Evolutionary conservation across 2,329 filamentous ascomycete genomes (phyloP), one percentile per base, ranked within the genome.

Genomic region (Neonectria coccinea): DNA sequence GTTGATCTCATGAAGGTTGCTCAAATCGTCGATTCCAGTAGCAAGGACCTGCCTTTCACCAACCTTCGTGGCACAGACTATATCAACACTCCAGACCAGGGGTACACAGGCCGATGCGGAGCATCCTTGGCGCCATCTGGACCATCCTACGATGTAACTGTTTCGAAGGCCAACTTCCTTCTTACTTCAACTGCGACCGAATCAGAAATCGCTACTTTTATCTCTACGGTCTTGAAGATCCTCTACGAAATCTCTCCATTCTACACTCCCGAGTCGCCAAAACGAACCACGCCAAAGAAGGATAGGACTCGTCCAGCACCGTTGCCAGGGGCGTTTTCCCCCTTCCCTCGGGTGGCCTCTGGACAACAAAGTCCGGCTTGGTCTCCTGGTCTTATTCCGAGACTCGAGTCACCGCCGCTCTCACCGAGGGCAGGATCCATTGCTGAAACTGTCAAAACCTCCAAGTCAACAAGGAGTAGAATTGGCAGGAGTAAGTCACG

Each of bases 1-100:
- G 78, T 80, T 1, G 83, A 87, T 36, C 72, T 87, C 22, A 80
- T 90, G 76, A 89, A 87, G 72, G 81, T 90, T 6, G 86, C 85
- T 3, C 86, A 86, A 11, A 83, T 90, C 39, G 74, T 89, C 10
- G 79, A 85, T 63, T 74, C 83, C 10, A 78, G 79, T 16, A 78
- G 77, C 64, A 75, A 75, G 25, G 78, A 80, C 8, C 69, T 76
- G 2, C 78, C 79, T 0, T 82, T 82, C 61, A 81, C 74, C 2
- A 79, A 82, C 44, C 70, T 81, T n/a, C 76, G 79, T 4, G 80
- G 79, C 0, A 71, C 68, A 18, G 77, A 64, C 16, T 67, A 75
- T 6, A 73, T 78, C 39, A 73, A 66, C 16, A 72, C 66, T 29
- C 68, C 73, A 39, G 69, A 75, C 2, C 71, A 74, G 41, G 65